These are phyloP conservation scores for Adenanthera pavonina DNA, from an alignment of 306 rosid genomes.

Conservation along the genomic window DNA sequence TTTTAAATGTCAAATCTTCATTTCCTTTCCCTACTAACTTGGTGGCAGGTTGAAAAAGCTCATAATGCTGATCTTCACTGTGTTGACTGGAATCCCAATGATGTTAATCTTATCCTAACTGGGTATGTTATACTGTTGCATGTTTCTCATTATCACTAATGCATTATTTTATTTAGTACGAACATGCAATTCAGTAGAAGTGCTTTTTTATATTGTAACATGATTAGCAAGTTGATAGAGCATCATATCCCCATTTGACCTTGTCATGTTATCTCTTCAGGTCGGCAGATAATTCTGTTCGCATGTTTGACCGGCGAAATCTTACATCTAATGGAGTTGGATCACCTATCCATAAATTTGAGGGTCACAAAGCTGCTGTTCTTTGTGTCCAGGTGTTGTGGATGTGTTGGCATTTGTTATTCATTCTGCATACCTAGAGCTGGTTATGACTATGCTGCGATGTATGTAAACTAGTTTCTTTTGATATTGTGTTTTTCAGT, in stretches of 20 bases:
- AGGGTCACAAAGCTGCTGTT: conserved; percentile 97
- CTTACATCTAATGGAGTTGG: conserved; percentile 90
- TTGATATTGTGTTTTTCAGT: conserved; percentile 58
- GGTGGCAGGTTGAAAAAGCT: conserved; percentile 88
- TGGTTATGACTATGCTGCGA: conserved; percentile 11
- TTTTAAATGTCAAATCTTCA: not conserved
- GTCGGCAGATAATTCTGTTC: conserved; percentile 95
- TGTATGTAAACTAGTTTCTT: conserved; percentile 7
- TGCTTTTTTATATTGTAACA: conserved; percentile 8
- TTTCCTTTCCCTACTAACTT: conserved; percentile 20
- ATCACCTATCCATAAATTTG: conserved; percentile 89
- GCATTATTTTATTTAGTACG: conserved; percentile 10
- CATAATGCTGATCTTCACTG: conserved; percentile 98
- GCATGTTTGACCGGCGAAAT: conserved; percentile 96
- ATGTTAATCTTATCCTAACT: conserved; percentile 84
- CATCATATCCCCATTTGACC: conserved; percentile 20
- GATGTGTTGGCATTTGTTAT: not conserved
- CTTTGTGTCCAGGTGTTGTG: conserved; percentile 92
- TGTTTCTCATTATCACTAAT: conserved; percentile 19
- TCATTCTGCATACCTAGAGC: conserved; percentile 7
- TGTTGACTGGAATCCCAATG: conserved; percentile 99
- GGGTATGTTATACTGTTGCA: conserved; percentile 60
- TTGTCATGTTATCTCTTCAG: conserved; percentile 55
- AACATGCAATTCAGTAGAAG: not conserved
- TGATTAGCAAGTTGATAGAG: conserved; percentile 14